Base-by-base conservation (phyloP, 1,139 yeast genomes). In the Sugiyamaella grinbergsii region DNA sequence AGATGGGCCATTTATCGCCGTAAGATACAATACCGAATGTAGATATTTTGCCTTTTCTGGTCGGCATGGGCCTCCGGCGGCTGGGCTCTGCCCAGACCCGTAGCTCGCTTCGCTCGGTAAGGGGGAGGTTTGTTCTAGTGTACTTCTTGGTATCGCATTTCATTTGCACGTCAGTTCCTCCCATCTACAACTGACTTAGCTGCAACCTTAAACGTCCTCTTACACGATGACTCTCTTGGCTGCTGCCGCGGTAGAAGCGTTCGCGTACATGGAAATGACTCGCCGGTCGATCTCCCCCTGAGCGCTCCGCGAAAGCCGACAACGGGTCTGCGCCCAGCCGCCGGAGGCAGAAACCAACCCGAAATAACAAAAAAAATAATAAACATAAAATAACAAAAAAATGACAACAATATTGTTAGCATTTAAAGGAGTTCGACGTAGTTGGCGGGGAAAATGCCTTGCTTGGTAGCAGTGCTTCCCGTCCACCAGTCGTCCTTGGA, bases 401-500 rank as follows among this genome's bases (percentile, higher is more conserved):
- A 16, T 20, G 20, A 13, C n/a, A 42, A 11, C 28, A 16, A 15
- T 24, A 11, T 40, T 18, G 11, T 13, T 16, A 4, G 19, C 23
- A 26, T n/a, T 31, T 33, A 71, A 24, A 87, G 85, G 62, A 90
- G 70, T 64, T 90, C 95, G 39, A 93, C 97, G 65, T 93, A 93
- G 67, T 93, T 93, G 1, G 98, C 98, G 7, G 98, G 98, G 77
- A 93, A 93, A 22, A 91, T 90, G 46, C 98, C 98, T 57, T 88
- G 86, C 52, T 71, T 71, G 4, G 95, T 94, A 61, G 85, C 86
- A 54, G 82, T 75, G 65, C 85, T 81, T 16, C 98, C 98, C 0
- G 96, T 90, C 98, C 98, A 93, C 98, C 98, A 93, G 67, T 93
- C 98, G 67, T 93, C 95, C 46, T 82, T 80, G 10, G 96, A 85